Conservation (phyloP, 2,329 filamentous ascomycete genomes). For the Exserohilum rostratum region DNA sequence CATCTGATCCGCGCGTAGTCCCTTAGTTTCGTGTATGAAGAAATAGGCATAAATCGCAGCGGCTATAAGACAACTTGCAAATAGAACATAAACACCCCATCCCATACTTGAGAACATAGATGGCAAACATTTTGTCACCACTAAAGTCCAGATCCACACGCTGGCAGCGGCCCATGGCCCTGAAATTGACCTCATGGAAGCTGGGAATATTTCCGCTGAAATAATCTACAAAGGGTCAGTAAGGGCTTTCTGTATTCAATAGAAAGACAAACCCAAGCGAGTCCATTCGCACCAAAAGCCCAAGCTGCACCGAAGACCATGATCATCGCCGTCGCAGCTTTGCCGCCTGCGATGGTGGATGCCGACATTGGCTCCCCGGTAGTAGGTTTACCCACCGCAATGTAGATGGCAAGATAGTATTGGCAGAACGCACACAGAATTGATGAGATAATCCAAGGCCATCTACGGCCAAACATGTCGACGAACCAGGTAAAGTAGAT, state of each 20-base stretch:
- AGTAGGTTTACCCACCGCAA: conserved; percentile 42
- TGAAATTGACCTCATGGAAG: conserved; percentile 47
- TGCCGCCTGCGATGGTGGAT: conserved; percentile 46
- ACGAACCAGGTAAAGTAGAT: conserved; percentile 49
- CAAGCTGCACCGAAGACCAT: conserved; percentile 50
- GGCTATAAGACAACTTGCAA: conserved; percentile 46
- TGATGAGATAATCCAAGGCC: conserved; percentile 48
- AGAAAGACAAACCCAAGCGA: conserved; percentile 39
- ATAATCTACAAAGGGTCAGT: conserved; percentile 35
- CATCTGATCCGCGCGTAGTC: conserved; percentile 48
- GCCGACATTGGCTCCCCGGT: conserved; percentile 36
- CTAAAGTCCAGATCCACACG: conserved; percentile 49
- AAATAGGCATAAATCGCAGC: conserved; percentile 50
- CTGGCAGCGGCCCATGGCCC: conserved; percentile 47
- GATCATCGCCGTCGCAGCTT: conserved; percentile 49
- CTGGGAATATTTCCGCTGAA: conserved; percentile 53
- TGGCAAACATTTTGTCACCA: conserved; percentile 50
- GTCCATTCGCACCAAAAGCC: conserved; percentile 50
- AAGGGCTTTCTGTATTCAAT: too few relatives aligned
- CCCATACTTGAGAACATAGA: conserved; percentile 50
- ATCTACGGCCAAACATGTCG: conserved; percentile 46
- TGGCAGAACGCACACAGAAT: conserved; percentile 46
- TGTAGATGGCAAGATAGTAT: conserved; percentile 48
- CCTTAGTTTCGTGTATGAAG: conserved; percentile 50
- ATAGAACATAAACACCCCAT: conserved; percentile 52